Evolutionary conservation across 192 early-diverging fungal genomes (phyloP).

Genomic region (Coemansia sp.): DNA sequence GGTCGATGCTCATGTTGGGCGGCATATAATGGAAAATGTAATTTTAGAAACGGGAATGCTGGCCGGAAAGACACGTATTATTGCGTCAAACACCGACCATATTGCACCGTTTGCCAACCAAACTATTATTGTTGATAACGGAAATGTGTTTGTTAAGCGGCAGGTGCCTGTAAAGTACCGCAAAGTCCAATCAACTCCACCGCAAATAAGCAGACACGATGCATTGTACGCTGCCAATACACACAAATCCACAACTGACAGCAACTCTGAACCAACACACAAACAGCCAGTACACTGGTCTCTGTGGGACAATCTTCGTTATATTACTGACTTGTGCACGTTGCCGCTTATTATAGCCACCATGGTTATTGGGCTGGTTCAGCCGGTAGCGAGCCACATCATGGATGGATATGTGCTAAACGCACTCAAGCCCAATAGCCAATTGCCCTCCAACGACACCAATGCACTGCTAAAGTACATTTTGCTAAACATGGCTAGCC

Average conservation of each 20-base stretch:
- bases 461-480: conserved; percentile 18
- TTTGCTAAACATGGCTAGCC: conserved; percentile 19
- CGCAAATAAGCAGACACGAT: background rate
- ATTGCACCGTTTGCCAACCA: conserved; percentile 26
- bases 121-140: conserved; percentile 18
- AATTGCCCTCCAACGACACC: background rate
- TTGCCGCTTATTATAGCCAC: background rate
- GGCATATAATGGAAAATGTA: conserved; percentile 64
- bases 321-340: background rate
- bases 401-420: conserved; percentile 27
- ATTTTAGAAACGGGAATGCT: conserved; percentile 56
- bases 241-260: background rate
- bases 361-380: background rate
- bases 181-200: background rate
- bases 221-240: background rate
- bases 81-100: conserved; percentile 37
- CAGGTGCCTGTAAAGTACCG: conserved; percentile 45
- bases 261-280: background rate
- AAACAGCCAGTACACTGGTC: background rate
- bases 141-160: conserved; percentile 31
- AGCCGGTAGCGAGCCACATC: conserved; percentile 7
- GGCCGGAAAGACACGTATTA: conserved; percentile 49
- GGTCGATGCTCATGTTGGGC: conserved; percentile 63
- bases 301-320: background rate
- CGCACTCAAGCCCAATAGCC: conserved; percentile 14